Base-by-base conservation (phyloP, 2,329 filamentous ascomycete species). In the Diaporthe citri region DNA sequence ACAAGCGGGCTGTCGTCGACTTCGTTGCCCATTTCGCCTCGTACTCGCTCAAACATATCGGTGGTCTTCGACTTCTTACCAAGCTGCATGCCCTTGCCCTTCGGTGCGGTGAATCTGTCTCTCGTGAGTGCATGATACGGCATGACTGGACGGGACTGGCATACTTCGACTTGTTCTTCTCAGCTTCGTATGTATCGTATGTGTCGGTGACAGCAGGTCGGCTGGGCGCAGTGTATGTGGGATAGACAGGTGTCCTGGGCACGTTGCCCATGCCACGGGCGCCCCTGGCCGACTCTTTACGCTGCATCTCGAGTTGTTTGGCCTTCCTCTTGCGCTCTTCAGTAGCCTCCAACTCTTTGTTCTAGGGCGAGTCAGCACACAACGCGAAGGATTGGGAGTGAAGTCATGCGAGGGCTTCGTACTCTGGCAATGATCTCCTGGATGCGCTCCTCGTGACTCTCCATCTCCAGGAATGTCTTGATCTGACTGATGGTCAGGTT, bases 391-490 rank as follows among this genome's bases (percentile, higher is more conserved):
- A 17, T 51, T 31, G 31, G 31, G 46, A 34, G 43, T 48, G 22
- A 13, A 36, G 9, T 6, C n/a, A 46, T 28, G 52, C 64, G 36
- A 36, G 36, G 22, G 28, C 41, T 41, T 80, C 88, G 77, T 91
- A 96, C 94, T 83, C 95, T 90, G 77, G 95, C 95, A 82, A 98
- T 98, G 77, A 98, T 99, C 83, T 98, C 97, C 85, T 99, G 97
- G 79, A 99, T 98, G 82, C 97, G 93, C 89, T 99, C 97, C 86
- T 99, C 97, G 82, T 99, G 97, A 85, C 94, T 97, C 85, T 99
- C 97, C 97, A 99, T 99, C 82, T 98, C 97, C 79, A 99, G 86
- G 89, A 99, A 99, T 3, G 97, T 98, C 90, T 97, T 98, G 88
- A 99, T 99, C 86, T 99, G 97, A 85, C 93, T 95, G 80, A 99